Percentiles rank a stretch among this genome's conserved stretches.
phyloP scores from a whole-genome alignment of 768 basidiomycete genomes.

The Boletus rubescentipes region DNA sequence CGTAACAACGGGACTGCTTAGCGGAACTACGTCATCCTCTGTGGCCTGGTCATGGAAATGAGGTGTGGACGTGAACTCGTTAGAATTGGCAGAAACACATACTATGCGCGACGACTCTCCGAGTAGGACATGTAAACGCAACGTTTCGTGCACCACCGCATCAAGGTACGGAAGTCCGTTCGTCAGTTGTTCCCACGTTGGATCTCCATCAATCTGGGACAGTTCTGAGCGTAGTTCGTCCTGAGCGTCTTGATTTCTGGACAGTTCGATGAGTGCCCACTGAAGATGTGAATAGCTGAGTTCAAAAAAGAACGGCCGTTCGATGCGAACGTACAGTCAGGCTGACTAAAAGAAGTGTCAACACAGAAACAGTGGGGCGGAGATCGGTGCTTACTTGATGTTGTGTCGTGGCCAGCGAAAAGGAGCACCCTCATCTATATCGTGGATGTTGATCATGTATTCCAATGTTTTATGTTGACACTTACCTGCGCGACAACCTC shows the following conservation, averaged over 20 bases:
- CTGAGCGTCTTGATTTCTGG: slow-evolving; percentile 44
- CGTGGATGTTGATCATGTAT: background rate
- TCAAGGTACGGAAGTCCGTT: slow-evolving; percentile 55
- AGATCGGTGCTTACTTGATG: slow-evolving; percentile 30
- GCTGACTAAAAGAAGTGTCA: slow-evolving; percentile 17
- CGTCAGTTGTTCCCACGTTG: slow-evolving; percentile 53
- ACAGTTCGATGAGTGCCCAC: slow-evolving; percentile 60
- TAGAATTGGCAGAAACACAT: background rate
- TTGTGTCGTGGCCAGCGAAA: slow-evolving; percentile 43
- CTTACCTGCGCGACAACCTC: slow-evolving; percentile 40
- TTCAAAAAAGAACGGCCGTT: no score
- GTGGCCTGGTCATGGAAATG: slow-evolving; percentile 37
- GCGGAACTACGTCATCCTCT: slow-evolving; percentile 58
- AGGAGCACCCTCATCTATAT: slow-evolving; percentile 38
- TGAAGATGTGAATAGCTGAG: background rate
- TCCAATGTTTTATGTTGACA: background rate
- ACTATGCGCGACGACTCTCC: slow-evolving; percentile 18
- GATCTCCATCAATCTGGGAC: slow-evolving; percentile 42
- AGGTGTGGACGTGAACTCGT: background rate
- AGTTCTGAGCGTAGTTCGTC: slow-evolving; percentile 50
- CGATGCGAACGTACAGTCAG: slow-evolving; percentile 28
- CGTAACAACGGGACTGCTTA: slow-evolving; percentile 46
- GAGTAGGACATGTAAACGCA: slow-evolving; percentile 44
- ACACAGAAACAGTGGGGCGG: background rate
- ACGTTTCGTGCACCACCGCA: slow-evolving; percentile 45